Conservation (phyloP, 2,329 filamentous ascomycete genomes). For the Colletotrichum musicola region DNA sequence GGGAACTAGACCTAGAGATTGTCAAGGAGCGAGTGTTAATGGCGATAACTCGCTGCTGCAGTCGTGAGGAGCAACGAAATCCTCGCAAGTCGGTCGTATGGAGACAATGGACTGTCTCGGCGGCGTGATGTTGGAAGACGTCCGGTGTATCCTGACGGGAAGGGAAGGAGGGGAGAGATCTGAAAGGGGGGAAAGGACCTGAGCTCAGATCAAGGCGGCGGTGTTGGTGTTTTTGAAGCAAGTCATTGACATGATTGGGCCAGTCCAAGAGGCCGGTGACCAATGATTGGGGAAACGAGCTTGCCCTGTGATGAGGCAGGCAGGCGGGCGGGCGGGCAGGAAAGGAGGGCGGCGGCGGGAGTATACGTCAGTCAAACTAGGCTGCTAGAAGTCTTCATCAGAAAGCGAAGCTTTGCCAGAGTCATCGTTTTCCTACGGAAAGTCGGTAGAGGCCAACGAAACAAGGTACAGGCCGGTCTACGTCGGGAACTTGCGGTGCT, state of each 20-base stretch:
- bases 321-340: constrained; percentile 40
- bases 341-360: constrained; percentile 48
- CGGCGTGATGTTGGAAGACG: constrained; percentile 12
- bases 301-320: constrained; percentile 39
- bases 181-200: constrained; percentile 43
- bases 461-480: constrained; percentile 51
- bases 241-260: constrained; percentile 61
- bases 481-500: constrained; percentile 52
- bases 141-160: constrained; percentile 37
- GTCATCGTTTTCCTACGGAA: constrained; percentile 53
- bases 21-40: constrained; percentile 5
- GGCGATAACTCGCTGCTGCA: constrained; percentile 5
- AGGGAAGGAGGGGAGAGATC: constrained; percentile 48
- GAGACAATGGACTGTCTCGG: constrained; percentile 10
- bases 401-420: constrained; percentile 52
- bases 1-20: background rate
- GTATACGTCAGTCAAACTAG: constrained; percentile 55
- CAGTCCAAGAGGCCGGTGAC: constrained; percentile 49
- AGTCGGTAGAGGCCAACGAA: constrained; percentile 44
- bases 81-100: constrained; percentile 14
- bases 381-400: constrained; percentile 52
- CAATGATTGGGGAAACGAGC: constrained; percentile 54
- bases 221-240: constrained; percentile 55
- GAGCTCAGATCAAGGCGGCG: constrained; percentile 53
- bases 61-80: constrained; percentile 2